phyloP scores from a whole-genome alignment of 1,284 basidiomycete genomes.

The Vanrija sp. region DNA sequence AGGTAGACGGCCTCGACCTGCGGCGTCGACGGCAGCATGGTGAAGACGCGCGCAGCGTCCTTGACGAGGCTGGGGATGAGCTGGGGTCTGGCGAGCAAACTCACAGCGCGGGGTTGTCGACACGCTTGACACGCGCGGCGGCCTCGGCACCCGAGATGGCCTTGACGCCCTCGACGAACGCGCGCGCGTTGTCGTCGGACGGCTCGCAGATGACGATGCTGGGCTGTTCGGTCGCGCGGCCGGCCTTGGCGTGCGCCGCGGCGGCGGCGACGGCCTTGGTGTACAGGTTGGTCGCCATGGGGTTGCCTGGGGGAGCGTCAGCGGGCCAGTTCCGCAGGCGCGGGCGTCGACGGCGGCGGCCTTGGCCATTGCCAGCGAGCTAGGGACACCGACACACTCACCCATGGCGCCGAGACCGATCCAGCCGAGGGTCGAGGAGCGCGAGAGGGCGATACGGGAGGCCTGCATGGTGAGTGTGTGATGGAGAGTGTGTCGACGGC shows the following conservation, averaged over 20 bases:
- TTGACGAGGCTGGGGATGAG: constrained; percentile 41
- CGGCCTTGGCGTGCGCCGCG: neutral
- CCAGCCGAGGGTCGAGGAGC: constrained; percentile 40
- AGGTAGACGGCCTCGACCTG: constrained; percentile 51
- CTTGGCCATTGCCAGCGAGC: neutral
- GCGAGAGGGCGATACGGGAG: constrained; percentile 20
- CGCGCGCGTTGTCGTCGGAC: constrained; percentile 25
- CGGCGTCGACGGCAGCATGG: constrained; percentile 53
- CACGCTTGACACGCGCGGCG: constrained; percentile 11
- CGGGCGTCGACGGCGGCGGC: too few relatives aligned
- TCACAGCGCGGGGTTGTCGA: constrained; percentile 9
- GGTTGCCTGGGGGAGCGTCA: constrained; percentile 24
- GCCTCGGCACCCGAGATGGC: constrained; percentile 8
- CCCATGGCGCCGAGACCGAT: constrained; percentile 47
- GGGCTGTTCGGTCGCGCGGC: constrained; percentile 9
- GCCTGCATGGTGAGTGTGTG: constrained; percentile 26
- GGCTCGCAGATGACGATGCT: constrained; percentile 44
- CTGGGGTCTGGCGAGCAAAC: neutral
- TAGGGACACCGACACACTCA: constrained; percentile 4
- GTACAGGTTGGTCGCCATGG: constrained; percentile 47
- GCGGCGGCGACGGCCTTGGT: constrained; percentile 35
- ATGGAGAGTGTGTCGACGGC: neutral
- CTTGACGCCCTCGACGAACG: constrained; percentile 24
- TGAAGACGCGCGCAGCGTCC: constrained; percentile 49
- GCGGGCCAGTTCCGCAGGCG: neutral